Percentiles rank a stretch among this genome's conserved stretches.
Conservation (phyloP, 2,329 filamentous ascomycete genomes). For the Colletotrichum australisinense region DNA sequence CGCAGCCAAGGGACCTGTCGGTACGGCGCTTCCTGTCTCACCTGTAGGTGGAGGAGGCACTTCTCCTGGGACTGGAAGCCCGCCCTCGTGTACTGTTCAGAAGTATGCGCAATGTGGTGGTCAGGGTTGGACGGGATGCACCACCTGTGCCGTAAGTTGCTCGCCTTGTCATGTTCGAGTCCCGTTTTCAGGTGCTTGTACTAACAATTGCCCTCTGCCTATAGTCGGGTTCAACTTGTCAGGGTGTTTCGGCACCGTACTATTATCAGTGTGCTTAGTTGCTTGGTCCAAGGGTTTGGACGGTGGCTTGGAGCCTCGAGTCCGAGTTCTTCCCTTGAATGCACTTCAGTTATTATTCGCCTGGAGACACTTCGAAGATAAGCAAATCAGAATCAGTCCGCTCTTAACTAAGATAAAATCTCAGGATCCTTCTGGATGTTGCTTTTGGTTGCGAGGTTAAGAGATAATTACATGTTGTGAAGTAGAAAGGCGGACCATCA, state of each 20-base stretch:
- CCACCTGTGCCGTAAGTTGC: constrained; percentile 48
- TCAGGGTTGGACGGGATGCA: constrained; percentile 54
- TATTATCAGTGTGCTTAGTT: constrained; percentile 50
- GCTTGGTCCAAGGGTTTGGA: background rate
- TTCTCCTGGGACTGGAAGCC: constrained; percentile 23
- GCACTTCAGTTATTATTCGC: too few species aligned
- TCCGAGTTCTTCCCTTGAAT: background rate
- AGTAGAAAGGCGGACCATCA: too few species aligned
- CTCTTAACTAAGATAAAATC: too few species aligned
- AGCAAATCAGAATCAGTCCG: too few species aligned
- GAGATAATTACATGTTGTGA: background rate
- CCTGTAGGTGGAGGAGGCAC: background rate
- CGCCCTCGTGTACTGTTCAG: constrained; percentile 45
- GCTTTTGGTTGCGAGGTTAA: background rate
- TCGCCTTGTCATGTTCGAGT: background rate
- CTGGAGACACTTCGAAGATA: fast-evolving
- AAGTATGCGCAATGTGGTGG: constrained; percentile 54
- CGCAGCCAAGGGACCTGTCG: constrained; percentile 44
- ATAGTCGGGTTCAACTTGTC: constrained; percentile 47
- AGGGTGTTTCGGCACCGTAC: constrained; percentile 50
- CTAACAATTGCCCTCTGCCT: constrained; percentile 7
- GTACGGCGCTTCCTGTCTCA: constrained; percentile 39
- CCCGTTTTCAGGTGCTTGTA: background rate
- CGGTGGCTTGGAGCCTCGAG: too few species aligned
- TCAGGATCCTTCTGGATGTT: too few species aligned